These are phyloP conservation scores for Capniomyces stellatus DNA, from an alignment of 371 early-diverging fungal species.

Conservation along the genomic window DNA sequence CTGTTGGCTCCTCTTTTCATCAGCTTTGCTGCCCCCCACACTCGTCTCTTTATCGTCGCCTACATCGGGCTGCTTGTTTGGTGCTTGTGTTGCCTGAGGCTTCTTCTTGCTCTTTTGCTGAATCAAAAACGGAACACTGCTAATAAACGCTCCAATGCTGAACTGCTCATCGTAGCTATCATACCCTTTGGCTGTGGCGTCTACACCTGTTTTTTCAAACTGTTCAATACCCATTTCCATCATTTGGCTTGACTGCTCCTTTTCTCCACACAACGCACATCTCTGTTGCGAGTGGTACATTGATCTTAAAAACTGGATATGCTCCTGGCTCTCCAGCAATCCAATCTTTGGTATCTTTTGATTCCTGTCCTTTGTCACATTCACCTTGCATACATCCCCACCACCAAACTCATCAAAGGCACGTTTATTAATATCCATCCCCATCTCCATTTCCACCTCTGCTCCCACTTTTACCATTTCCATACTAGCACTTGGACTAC, in stretches of 20 bases:
- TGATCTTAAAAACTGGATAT: background rate
- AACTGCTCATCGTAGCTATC: too few relatives aligned
- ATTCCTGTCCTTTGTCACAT: background rate
- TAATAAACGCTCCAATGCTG: too few relatives aligned
- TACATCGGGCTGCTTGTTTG: background rate
- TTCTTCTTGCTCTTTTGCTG: too few relatives aligned
- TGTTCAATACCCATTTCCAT: background rate
- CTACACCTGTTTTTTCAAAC: background rate
- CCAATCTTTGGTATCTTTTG: background rate
- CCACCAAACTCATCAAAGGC: slow-evolving; percentile 8
- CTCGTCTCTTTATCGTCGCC: background rate
- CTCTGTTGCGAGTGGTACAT: slow-evolving; percentile 2
- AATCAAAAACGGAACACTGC: too few relatives aligned
- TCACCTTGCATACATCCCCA: slow-evolving; percentile 17
- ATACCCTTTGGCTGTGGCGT: background rate
- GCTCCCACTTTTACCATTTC: background rate
- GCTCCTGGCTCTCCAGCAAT: too few relatives aligned
- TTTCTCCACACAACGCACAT: slow-evolving; percentile 23
- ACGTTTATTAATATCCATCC: background rate
- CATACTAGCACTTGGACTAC: background rate
- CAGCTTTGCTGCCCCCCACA: background rate
- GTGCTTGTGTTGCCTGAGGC: background rate
- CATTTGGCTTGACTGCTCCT: background rate
- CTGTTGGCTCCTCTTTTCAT: slow-evolving; percentile 1
- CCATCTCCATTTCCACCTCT: slow-evolving; percentile 6